Evolutionary conservation across 352 stramenopile genomes (phyloP).

Genomic region (Phytophthora pini): DNA sequence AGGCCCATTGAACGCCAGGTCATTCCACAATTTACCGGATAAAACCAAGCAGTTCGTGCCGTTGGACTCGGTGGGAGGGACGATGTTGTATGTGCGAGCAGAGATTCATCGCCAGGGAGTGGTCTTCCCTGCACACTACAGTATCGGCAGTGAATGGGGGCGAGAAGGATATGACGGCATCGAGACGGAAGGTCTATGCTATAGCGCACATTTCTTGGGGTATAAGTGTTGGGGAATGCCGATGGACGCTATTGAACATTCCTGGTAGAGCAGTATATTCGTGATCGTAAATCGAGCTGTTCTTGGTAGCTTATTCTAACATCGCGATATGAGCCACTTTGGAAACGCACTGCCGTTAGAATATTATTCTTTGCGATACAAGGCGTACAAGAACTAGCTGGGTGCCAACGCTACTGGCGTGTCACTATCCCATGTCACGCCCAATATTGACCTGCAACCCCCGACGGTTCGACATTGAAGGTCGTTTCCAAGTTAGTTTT

Average conservation of each 20-base stretch:
- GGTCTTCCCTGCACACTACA: slow-evolving; percentile 46
- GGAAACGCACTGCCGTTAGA: too few relatives aligned
- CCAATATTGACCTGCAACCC: too few relatives aligned
- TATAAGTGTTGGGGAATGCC: slow-evolving; percentile 59
- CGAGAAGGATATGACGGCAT: slow-evolving; percentile 55
- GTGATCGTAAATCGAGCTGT: too few relatives aligned
- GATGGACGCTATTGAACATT: slow-evolving; percentile 38
- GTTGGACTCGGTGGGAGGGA: slow-evolving; percentile 57
- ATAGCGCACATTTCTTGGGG: slow-evolving; percentile 46
- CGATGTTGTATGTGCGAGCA: slow-evolving; percentile 54
- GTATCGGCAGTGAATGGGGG: slow-evolving; percentile 50
- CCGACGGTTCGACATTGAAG: too few relatives aligned
- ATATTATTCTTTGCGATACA: too few relatives aligned
- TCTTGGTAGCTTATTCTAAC: too few relatives aligned
- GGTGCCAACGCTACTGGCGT: too few relatives aligned
- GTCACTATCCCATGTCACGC: too few relatives aligned
- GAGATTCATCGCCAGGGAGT: slow-evolving; percentile 56
- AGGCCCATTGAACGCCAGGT: slow-evolving; percentile 15
- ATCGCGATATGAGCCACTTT: too few relatives aligned
- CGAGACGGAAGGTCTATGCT: slow-evolving; percentile 60
- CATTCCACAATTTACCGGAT: slow-evolving; percentile 14
- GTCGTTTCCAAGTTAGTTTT: slow-evolving; percentile 13
- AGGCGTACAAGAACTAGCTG: too few relatives aligned
- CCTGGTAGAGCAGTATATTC: background rate
- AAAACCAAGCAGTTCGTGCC: slow-evolving; percentile 23